Evolutionary conservation across 2,329 filamentous ascomycete genomes (phyloP).

Genomic region (Sclerotiophoma versabilis): DNA sequence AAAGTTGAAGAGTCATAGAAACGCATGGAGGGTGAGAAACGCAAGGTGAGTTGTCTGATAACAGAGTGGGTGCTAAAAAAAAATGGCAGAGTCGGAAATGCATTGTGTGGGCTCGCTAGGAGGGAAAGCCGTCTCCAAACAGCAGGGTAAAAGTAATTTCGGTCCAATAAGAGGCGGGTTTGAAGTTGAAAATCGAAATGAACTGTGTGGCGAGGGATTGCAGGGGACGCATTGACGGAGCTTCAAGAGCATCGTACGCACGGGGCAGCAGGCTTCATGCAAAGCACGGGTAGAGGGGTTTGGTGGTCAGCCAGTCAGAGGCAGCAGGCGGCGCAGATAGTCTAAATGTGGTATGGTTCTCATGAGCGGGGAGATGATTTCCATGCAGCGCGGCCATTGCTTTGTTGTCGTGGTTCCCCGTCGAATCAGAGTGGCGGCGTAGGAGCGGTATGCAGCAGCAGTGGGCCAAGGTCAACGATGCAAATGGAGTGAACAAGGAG

Average conservation of each 20-base stretch:
- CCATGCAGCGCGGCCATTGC: slow-evolving; percentile 39
- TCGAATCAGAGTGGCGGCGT: slow-evolving; percentile 41
- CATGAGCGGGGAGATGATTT: slow-evolving; percentile 38
- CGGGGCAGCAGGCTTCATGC: slow-evolving; percentile 39
- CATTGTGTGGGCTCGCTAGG: slow-evolving; percentile 43
- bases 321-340: slow-evolving; percentile 29
- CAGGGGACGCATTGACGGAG: slow-evolving; percentile 40
- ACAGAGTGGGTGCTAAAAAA: slow-evolving; percentile 30
- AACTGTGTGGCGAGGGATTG: slow-evolving; percentile 47
- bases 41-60: slow-evolving; percentile 50
- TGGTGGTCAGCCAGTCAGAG: slow-evolving; percentile 40
- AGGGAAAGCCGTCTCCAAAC: slow-evolving; percentile 25
- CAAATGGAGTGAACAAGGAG: slow-evolving; percentile 6
- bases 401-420: slow-evolving; percentile 40
- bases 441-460: slow-evolving; percentile 39
- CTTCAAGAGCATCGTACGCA: slow-evolving; percentile 34
- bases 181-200: slow-evolving; percentile 42
- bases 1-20: slow-evolving; percentile 39
- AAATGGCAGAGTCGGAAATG: slow-evolving; percentile 34
- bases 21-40: slow-evolving; percentile 35
- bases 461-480: slow-evolving; percentile 30
- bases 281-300: slow-evolving; percentile 43
- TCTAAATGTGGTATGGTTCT: slow-evolving; percentile 37
- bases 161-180: slow-evolving; percentile 38
- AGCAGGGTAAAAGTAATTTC: slow-evolving; percentile 28